Evolutionary conservation across 2,329 filamentous ascomycete species (phyloP).

Genomic region (Ilyonectria mors-panacis): DNA sequence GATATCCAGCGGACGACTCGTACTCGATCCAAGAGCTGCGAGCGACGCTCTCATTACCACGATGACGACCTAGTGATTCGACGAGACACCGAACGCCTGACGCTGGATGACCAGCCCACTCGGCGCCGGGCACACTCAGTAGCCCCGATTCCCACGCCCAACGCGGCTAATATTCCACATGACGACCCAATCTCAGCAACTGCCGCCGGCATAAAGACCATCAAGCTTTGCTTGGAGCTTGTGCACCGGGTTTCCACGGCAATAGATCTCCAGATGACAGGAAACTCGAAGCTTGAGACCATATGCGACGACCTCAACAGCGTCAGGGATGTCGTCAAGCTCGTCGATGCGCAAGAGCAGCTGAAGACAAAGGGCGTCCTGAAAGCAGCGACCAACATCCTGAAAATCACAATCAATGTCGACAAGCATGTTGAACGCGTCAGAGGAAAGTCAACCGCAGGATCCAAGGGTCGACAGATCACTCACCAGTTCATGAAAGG

Average conservation of each 20-base stretch:
- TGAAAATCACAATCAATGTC: background rate
- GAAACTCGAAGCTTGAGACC: background rate
- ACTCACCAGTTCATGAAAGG: background rate
- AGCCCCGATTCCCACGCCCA: slow-evolving; percentile 56
- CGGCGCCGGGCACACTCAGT: slow-evolving; percentile 69
- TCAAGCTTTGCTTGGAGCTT: background rate
- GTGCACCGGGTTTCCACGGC: background rate
- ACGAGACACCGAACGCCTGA: slow-evolving; percentile 66
- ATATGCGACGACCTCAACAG: background rate
- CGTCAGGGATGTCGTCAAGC: background rate
- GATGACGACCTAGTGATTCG: slow-evolving; percentile 80
- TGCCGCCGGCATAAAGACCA: background rate
- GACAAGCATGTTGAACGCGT: background rate
- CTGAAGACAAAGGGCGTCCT: background rate
- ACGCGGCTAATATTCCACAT: no score
- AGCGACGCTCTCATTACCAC: slow-evolving; percentile 58
- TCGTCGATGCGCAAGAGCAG: background rate
- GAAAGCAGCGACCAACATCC: background rate
- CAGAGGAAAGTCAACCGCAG: background rate
- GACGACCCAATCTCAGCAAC: no score
- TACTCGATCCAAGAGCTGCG: slow-evolving; percentile 55
- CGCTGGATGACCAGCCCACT: slow-evolving; percentile 59
- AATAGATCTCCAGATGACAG: background rate
- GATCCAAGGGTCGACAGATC: background rate
- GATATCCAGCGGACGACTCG: slow-evolving; percentile 64